Base-by-base conservation (phyloP, 202 grass and related monocot genomes). In the Schoenoplectus triqueter region DNA sequence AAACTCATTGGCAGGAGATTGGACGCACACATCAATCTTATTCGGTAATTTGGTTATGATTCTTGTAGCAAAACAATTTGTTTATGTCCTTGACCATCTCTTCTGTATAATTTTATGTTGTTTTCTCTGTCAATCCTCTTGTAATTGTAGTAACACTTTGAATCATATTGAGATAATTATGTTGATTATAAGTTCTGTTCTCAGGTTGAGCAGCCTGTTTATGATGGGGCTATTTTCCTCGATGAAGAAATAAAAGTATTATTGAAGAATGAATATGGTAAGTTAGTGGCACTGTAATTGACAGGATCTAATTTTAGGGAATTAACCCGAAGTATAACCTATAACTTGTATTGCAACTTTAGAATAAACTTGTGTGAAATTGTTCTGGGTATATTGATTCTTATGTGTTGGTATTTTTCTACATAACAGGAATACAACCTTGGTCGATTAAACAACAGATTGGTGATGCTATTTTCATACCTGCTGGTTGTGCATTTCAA, bases 401-500 rank as follows among this genome's bases (percentile, higher is more conserved):
- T 83, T 69, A 19, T 48, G 81, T 17, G 17, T 62, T 19, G 1
- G 3, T 64, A 67, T 74, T 63, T 76, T 69, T 66, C 18, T 20
- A 76, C 69, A 17, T 89, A 82, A 78, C 86, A 99, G 96, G 88
- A 92, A 87, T 99, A 82, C 87, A 94, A 79, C 90, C 93, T 55
- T 86, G 86, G 91, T 89, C 88, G 66, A 92, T 99, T 83, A 73
- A 86, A 79, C 96, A 99, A 86, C 90, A 91, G 87, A 76, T 99
- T 7, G 91, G 96, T 2, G 96, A 95, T 80, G 93, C 93, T 92
- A 84, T 95, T 87, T 98, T 98, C 81, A 72, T 95, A 87, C 96
- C 96, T 64, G 87, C 96, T 80, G 96, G 96, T 67, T 99, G 96
- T 87, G 89, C 96, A 78, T 99, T 95, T 86, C 96, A 99, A 94